Percentiles rank a stretch among this genome's conserved stretches.
Evolutionary conservation across 495 filamentous ascomycete species (phyloP).

Genomic region (Xylaria scruposa): DNA sequence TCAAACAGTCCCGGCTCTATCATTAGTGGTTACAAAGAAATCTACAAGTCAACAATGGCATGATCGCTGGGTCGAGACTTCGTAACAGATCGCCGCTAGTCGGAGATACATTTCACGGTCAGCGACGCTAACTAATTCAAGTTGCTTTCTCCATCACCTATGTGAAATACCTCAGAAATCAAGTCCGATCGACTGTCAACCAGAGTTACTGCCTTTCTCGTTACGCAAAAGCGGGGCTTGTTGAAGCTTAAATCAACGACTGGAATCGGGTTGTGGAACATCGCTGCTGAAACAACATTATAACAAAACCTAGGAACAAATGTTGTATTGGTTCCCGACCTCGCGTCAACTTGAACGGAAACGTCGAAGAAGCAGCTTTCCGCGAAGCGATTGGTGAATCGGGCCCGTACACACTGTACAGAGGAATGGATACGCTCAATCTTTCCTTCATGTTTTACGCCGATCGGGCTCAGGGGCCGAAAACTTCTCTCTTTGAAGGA

Average conservation of each 20-base stretch:
- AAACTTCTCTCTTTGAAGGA: not conserved
- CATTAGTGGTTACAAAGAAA: not conserved
- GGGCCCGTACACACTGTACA: not conserved
- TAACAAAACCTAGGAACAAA: not conserved
- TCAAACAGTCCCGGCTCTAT: slow-evolving; percentile 4
- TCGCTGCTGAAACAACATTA: not conserved
- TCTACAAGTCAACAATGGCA: slow-evolving; percentile 11
- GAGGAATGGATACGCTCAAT: not conserved
- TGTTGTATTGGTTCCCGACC: not conserved
- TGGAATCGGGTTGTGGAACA: not conserved
- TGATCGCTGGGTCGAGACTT: not conserved
- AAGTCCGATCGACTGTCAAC: not conserved
- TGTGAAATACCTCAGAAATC: not conserved
- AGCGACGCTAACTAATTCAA: not conserved
- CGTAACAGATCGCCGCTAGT: slow-evolving; percentile 11
- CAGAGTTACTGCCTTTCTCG: not conserved
- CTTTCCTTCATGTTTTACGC: not conserved
- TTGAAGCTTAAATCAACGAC: slow-evolving; percentile 6
- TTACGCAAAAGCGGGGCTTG: slow-evolving; percentile 11
- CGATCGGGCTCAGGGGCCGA: slow-evolving; percentile 15
- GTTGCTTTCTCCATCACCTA: not conserved
- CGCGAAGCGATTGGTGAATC: not conserved
- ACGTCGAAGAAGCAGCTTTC: not conserved
- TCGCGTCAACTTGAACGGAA: not conserved
- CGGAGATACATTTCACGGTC: not conserved